phyloP scores from a whole-genome alignment of 108 stramenopile species.

The Epithemia pelagica region DNA sequence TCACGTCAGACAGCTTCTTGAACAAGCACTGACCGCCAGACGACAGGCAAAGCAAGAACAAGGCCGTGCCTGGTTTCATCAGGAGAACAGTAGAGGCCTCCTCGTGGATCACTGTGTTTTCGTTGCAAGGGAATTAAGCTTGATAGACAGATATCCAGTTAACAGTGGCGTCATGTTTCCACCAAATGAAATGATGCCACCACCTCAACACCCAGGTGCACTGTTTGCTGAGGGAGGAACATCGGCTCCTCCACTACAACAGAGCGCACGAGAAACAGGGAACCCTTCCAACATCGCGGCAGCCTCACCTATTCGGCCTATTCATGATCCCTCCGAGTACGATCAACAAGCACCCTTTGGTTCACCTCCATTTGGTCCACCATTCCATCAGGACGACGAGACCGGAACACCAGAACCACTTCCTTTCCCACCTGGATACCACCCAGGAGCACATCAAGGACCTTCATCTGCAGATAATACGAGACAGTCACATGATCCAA shows the following conservation, averaged over 20 bases:
- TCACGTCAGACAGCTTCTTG: not conserved
- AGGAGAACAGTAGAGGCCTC: not conserved
- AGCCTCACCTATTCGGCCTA: not conserved
- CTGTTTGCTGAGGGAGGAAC: not conserved
- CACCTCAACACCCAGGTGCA: not conserved
- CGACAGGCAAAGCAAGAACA: slow-evolving; percentile 1
- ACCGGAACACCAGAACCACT: not conserved
- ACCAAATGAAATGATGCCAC: not conserved
- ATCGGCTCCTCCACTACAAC: not conserved
- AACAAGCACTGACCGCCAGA: slow-evolving; percentile 1
- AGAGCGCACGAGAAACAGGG: not conserved
- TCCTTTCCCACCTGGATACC: not conserved
- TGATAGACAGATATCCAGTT: slow-evolving; percentile 4
- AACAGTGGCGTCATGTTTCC: not conserved
- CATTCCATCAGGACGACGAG: not conserved
- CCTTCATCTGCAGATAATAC: not conserved
- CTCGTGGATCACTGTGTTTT: slow-evolving; percentile 2
- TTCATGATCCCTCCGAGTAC: not conserved
- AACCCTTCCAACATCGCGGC: not conserved
- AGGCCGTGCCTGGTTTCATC: not conserved
- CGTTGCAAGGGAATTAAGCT: not conserved
- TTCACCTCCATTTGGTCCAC: not conserved
- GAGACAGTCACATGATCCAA: not conserved
- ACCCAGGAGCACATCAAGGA: not conserved
- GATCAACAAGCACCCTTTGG: not conserved